Conservation (phyloP, 257 asterid genomes). For the Marsdenia floribunda region DNA sequence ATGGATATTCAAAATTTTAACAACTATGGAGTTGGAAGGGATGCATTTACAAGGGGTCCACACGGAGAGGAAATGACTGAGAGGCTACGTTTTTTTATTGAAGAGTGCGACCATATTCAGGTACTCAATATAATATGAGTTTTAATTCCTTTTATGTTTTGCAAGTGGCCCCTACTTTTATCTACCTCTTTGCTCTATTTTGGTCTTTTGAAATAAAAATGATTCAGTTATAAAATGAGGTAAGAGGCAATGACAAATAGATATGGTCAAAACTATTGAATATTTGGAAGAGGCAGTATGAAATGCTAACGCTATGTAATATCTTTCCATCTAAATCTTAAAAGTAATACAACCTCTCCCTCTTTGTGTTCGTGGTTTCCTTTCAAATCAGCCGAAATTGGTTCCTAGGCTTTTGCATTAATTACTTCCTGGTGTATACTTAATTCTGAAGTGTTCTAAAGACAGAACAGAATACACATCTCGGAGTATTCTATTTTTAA, state of each 20-base stretch:
- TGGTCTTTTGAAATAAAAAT: background rate
- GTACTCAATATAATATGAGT: constrained; percentile 25
- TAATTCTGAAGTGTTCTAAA: background rate
- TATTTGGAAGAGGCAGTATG: too few relatives aligned
- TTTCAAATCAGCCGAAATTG: background rate
- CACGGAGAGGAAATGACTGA: constrained; percentile 80
- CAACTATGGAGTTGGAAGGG: constrained; percentile 77
- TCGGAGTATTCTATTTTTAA: background rate
- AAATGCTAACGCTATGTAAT: background rate
- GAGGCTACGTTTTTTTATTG: constrained; percentile 86
- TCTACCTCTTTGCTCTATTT: background rate
- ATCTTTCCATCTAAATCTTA: background rate
- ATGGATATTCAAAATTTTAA: constrained; percentile 46
- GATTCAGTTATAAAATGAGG: background rate
- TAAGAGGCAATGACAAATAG: background rate
- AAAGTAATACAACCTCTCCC: background rate
- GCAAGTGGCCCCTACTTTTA: background rate
- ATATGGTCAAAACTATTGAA: too few relatives aligned
- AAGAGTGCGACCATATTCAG: constrained; percentile 96
- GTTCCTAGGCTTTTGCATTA: background rate
- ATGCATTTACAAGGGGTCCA: constrained; percentile 42
- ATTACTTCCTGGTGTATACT: background rate
- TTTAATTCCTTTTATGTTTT: background rate
- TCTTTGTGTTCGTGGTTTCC: background rate
- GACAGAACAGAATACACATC: background rate